Evolutionary conservation across 352 stramenopile species (phyloP).

Genomic region (Phytopythium vexans): DNA sequence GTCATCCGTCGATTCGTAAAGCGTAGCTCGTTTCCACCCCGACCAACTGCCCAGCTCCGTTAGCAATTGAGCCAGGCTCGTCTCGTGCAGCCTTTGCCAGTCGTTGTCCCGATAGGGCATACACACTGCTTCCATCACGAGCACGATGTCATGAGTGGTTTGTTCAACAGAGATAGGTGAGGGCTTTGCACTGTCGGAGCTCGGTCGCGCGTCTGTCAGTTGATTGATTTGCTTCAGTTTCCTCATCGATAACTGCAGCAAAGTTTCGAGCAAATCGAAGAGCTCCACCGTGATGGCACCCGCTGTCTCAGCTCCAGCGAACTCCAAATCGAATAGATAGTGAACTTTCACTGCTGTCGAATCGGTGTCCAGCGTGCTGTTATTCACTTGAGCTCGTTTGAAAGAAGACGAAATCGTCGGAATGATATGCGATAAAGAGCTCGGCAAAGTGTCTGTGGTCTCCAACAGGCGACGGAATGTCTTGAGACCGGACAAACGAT

Average conservation of each 20-base stretch:
- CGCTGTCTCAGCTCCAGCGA: slow-evolving; percentile 43
- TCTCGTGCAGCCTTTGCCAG: slow-evolving; percentile 57
- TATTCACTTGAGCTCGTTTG: slow-evolving; percentile 32
- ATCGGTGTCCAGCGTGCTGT: slow-evolving; percentile 1
- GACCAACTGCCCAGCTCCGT: slow-evolving; percentile 75
- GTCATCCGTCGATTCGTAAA: slow-evolving; percentile 48
- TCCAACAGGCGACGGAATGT: slow-evolving; percentile 62
- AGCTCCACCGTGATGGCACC: slow-evolving; percentile 56
- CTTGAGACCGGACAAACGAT: slow-evolving; percentile 58
- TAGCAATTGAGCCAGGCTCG: slow-evolving; percentile 56
- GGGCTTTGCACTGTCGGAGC: slow-evolving; percentile 12
- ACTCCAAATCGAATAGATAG: slow-evolving; percentile 69
- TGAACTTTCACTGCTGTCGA: slow-evolving; percentile 58
- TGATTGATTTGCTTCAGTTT: slow-evolving; percentile 38
- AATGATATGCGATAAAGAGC: slow-evolving; percentile 67
- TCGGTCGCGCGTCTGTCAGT: slow-evolving; percentile 17
- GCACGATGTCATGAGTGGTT: slow-evolving; percentile 63
- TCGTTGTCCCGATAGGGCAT: slow-evolving; percentile 67
- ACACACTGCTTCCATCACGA: slow-evolving; percentile 75
- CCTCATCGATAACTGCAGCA: slow-evolving; percentile 42
- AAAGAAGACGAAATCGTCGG: slow-evolving; percentile 73
- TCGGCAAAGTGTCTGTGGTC: slow-evolving; percentile 51
- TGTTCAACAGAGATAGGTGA: slow-evolving; percentile 30
- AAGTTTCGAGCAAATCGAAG: slow-evolving; percentile 54
- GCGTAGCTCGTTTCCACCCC: slow-evolving; percentile 66